These are phyloP conservation scores for Senna siamea DNA, from an alignment of 306 rosid genomes.

Conservation along the genomic window DNA sequence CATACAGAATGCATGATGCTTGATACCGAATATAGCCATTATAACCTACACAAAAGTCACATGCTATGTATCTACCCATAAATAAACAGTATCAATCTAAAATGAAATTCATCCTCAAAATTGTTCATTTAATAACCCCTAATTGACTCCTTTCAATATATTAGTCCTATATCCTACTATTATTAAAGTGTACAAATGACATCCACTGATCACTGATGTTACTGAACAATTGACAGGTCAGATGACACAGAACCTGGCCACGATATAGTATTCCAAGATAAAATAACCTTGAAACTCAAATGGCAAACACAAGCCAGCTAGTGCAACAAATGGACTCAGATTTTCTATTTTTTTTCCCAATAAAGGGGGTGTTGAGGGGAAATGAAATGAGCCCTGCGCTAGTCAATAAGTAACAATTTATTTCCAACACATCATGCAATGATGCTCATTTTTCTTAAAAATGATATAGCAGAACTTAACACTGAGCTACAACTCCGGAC, in stretches of 20 bases:
- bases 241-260: background rate
- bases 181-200: too few species aligned
- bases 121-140: too few species aligned
- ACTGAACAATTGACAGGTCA: too few species aligned
- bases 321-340: background rate
- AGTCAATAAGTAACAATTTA: constrained; percentile 16
- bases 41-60: constrained; percentile 17
- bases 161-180: too few species aligned
- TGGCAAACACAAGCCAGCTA: constrained; percentile 28
- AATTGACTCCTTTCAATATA: too few species aligned
- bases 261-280: constrained; percentile 16
- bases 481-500: background rate
- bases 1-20: constrained; percentile 1
- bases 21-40: constrained; percentile 15
- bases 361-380: background rate
- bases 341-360: background rate
- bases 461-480: background rate
- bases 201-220: too few species aligned
- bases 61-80: constrained; percentile 3
- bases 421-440: constrained; percentile 8
- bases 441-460: background rate
- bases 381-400: background rate
- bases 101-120: constrained; percentile 1
- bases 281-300: too few species aligned
- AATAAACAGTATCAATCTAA: constrained; percentile 16